Evolutionary conservation across 441 rosid genomes (phyloP).

Genomic region (Eruca vesicaria): DNA sequence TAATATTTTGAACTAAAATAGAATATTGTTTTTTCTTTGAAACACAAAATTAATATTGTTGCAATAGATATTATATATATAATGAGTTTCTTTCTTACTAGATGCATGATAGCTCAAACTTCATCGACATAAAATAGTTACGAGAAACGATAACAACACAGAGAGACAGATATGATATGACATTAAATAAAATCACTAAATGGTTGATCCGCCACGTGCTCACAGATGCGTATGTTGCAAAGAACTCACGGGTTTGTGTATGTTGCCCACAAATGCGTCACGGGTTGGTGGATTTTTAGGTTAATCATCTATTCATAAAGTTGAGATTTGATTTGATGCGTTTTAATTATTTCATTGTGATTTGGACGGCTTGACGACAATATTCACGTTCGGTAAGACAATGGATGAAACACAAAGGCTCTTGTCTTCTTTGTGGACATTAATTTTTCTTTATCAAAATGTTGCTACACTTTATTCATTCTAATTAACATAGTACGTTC

Average conservation of each 20-base stretch:
- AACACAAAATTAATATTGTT: no score
- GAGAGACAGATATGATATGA: not conserved
- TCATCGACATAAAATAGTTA: slow-evolving; percentile 7
- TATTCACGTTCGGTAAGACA: slow-evolving; percentile 7
- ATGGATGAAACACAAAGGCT: not conserved
- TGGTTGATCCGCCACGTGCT: slow-evolving; percentile 17
- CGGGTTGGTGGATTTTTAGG: slow-evolving; percentile 37
- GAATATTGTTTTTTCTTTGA: not conserved
- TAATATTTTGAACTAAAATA: not conserved
- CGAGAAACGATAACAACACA: not conserved
- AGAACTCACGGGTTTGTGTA: slow-evolving; percentile 30
- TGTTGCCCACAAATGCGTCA: slow-evolving; percentile 36
- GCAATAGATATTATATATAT: not conserved
- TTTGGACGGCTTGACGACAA: slow-evolving; percentile 27
- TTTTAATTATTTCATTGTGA: not conserved
- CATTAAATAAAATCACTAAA: not conserved
- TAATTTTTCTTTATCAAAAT: not conserved
- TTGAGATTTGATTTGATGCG: slow-evolving; percentile 23
- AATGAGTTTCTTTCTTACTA: not conserved
- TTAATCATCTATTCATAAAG: slow-evolving; percentile 22
- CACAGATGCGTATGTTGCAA: slow-evolving; percentile 21
- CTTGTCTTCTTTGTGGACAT: slow-evolving; percentile 11
- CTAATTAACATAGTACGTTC: not conserved
- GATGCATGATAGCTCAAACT: slow-evolving; percentile 11
- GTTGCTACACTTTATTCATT: not conserved